Base-by-base conservation (phyloP, 176 grass and related monocot genomes). In the Urochloa ruziziensis region DNA sequence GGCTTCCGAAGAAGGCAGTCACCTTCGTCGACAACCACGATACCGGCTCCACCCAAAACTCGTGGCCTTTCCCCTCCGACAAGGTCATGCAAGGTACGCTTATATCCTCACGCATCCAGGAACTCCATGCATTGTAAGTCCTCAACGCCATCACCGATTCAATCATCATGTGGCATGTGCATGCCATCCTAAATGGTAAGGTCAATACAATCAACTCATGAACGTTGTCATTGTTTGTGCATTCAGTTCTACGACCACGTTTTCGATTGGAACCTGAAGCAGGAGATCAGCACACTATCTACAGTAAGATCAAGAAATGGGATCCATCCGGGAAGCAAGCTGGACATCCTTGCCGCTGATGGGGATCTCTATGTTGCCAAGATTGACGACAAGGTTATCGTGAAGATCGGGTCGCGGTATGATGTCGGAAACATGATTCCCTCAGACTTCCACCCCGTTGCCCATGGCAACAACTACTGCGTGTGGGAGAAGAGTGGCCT, bases 11-110 rank as follows among this genome's bases (percentile, higher is more conserved):
- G 80, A 92, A 89, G 81, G 90, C 92, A 0, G 94, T 97, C 73
- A 94, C 94, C 0, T 97, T 97, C 87, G 62, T 97, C 16, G 92
- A 97, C 73, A 97, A 97, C 77, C 94, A 97, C 82, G 94, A 97
- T 62, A 97, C 94, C 1, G 92, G 92, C 0, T 97, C 91, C 40
- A 94, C 94, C 0, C 91, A 97, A 82, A 90, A 67, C 34, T 33
- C 79, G 18, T 78, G 75, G 91, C 91, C 94, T 2, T 96, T 96
- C 76, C 94, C 94, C 0, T 68, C 88, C 0, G 88, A 93, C 47
- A 96, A 96, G 86, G 84, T 96, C 81, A 93, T 93, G 86, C 94
- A 91, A 33, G 94, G 94, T 96, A 96, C 46, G 88, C 86, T 33
- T 96, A 93, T 80, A 96, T 96, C 69, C 86, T 96, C 40, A 97